Evolutionary conservation across 192 early-diverging fungal genomes (phyloP), one percentile per base, ranked within the genome.

Genomic region (Dissophora globulifera): DNA sequence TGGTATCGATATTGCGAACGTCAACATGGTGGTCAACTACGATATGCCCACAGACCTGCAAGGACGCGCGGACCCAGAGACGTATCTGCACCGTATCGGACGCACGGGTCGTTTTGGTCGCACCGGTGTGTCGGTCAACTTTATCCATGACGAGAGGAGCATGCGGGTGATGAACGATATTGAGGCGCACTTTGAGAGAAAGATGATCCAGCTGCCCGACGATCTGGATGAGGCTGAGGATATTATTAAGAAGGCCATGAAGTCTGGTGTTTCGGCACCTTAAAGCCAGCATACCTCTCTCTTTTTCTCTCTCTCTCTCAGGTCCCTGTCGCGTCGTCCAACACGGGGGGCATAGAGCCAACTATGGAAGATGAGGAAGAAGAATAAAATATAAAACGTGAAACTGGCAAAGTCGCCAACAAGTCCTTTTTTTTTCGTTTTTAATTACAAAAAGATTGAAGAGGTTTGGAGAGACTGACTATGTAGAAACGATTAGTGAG

Each of bases 21-120:
- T 99, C 58, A 94, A 93, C 62, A 80, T 96, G 64, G 97, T 99
- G 12, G 88, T 99, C 72, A 99, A 99, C 85, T 98, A 92, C 54
- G 97, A 99, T 66, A 88, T 99, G 43, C 97, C 97, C 10, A 56
- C 92, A 20, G 91, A 92, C 29, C 81, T 68, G 27, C 63, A 79
- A 17, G 76, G 75, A 5, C 74, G 57, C 25, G 92, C 95, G 0
- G 97, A 99, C 63, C 87, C 86, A 23, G 96, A 98, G 64, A 97
- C 97, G 0, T 99, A 99, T 65, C 83, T 99, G 38, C 97, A 99
- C 80, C 91, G 97, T 61, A 98, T 99, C 72, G 97, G 97, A 7
- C 91, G 97, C 58, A 99, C 97, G 1, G 97, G 97, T 53, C 86
- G 97, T 47, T 99, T 99, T 68, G 97, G 97, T 6, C 92, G 97